Evolutionary conservation across 768 basidiomycete species (phyloP).

Genomic region (Asterophora parasitica): DNA sequence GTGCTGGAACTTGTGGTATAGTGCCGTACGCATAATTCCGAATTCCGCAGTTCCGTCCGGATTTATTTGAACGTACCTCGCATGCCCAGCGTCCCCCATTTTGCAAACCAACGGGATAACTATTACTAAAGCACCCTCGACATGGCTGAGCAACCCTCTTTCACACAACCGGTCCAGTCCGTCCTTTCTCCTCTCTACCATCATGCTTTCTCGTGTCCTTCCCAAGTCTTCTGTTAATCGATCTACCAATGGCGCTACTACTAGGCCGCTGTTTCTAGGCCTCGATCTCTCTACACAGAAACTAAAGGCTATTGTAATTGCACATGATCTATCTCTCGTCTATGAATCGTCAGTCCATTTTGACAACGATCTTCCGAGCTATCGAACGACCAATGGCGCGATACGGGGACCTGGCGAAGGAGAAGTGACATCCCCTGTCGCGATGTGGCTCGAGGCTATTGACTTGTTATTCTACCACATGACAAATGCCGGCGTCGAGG

Average conservation of each 20-base stretch:
- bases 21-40: not conserved
- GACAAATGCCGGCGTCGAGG: constrained; percentile 53
- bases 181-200: no score
- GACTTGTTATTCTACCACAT: constrained; percentile 69
- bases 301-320: constrained; percentile 70
- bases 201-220: constrained; percentile 13
- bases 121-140: no score
- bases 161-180: no score
- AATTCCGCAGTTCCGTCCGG: no score
- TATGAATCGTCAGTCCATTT: constrained; percentile 75
- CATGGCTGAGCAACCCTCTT: no score
- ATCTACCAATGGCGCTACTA: no score
- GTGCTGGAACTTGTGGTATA: not conserved
- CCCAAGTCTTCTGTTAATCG: no score
- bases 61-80: no score
- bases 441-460: constrained; percentile 83
- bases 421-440: constrained; percentile 75
- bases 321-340: constrained; percentile 50
- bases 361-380: constrained; percentile 70
- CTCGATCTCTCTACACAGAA: constrained; percentile 86
- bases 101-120: no score
- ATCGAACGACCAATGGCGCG: constrained; percentile 63
- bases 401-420: constrained; percentile 60
- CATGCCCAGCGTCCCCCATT: no score
- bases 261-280: constrained; percentile 55